Evolutionary conservation across 257 asterid genomes (phyloP), one percentile per base, ranked within the genome.

Genomic region (Mitragyna speciosa): DNA sequence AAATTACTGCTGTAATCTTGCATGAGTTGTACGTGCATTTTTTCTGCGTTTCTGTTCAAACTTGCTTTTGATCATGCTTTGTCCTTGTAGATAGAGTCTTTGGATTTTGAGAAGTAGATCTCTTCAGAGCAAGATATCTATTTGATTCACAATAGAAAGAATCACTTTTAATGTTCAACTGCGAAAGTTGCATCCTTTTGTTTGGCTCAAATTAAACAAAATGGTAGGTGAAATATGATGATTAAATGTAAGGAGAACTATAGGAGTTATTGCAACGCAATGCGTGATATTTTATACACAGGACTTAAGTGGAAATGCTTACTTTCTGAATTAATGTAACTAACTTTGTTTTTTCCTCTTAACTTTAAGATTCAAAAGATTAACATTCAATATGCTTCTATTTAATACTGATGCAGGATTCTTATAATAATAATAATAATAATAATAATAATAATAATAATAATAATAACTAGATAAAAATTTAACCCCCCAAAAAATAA

Each of bases 51-150:
- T 39, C 39, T 67, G 16, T 56, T 36, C 17, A 17, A 12, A 11
- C 72, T 26, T 58, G 39, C 58, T 79, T 12, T 73, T 73, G 31
- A 56, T 70, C 20, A 33, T 43, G 70, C 26, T 56, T 75, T n/a
- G 49, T 63, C 71, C 49, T 43, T 22, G 47, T n/a, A 36, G 41
- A 54, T 17, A 52, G 41, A 16, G 54, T 20, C 5, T n/a, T 39
- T 56, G 52, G n/a, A 75, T 36, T 49, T 58, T 30, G 26, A 51
- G 24, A n/a, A 43, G 17, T 54, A 12, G n/a, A 24, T 31, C 15
- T 9, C 48, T 36, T 26, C 19, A 41, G 24, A 11, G 59, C 64
- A 77, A 52, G 73, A 20, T 30, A 76, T 24, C 19, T 30, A 7
- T 41, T 20, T 63, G 54, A 26, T 5, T 77, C n/a, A 65, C 10